These are phyloP conservation scores for Saccharomyces hybrid DNA, from an alignment of 1,139 yeast genomes.

Conservation along the genomic window DNA sequence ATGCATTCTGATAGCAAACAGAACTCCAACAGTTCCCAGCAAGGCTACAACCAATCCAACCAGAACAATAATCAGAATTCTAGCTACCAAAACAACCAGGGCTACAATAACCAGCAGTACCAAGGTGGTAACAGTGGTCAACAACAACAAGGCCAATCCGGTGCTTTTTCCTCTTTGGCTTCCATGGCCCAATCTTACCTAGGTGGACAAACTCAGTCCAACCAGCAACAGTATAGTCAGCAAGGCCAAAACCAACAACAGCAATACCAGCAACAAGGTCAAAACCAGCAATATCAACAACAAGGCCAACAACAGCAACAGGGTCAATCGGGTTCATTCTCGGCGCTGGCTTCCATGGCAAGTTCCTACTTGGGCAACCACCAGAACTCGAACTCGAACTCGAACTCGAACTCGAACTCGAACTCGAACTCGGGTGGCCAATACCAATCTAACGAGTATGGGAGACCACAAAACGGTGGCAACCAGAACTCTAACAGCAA, in stretches of 20 bases:
- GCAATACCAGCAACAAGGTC: slow-evolving; percentile 2
- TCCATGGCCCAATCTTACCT: slow-evolving; percentile 2
- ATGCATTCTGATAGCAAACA: neutral
- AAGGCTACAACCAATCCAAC: slow-evolving; percentile 1
- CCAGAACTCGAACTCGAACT: neutral
- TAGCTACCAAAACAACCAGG: neutral
- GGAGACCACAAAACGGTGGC: slow-evolving; percentile 2
- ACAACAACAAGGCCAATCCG: neutral
- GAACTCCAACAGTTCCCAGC: slow-evolving; percentile 1
- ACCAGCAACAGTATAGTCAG: neutral
- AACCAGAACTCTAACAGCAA: neutral
- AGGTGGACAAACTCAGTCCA: neutral
- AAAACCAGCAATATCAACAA: slow-evolving; percentile 4
- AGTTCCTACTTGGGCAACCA: slow-evolving; percentile 9
- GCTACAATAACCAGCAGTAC: slow-evolving; percentile 2
- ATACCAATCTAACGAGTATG: slow-evolving; percentile 2
- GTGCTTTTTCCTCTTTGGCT: slow-evolving; percentile 1
- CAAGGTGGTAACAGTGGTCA: slow-evolving; percentile 5
- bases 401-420: slow-evolving; percentile 2
- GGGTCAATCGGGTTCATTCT: slow-evolving; percentile 4
- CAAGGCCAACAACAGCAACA: slow-evolving; percentile 3
- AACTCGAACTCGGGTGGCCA: slow-evolving; percentile 4
- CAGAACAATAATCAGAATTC: neutral
- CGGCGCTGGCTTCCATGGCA: slow-evolving; percentile 13
- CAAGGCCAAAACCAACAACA: slow-evolving; percentile 1